Conservation (phyloP, 257 asterid species). For the Petunia axillaris region DNA sequence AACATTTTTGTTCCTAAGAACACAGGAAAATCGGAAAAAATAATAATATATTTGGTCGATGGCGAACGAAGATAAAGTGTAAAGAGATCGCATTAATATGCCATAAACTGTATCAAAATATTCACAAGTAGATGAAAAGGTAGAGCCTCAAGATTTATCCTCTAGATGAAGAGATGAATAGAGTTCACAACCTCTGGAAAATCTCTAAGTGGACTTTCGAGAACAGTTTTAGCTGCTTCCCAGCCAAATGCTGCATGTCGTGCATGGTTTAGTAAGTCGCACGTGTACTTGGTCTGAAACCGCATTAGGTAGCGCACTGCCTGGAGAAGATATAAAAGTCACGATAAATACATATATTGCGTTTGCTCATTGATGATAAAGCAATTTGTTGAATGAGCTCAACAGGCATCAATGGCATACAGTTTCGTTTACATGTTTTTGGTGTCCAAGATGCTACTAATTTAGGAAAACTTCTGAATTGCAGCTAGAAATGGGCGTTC, state of each 20-base stretch:
- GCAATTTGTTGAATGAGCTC: slow-evolving; percentile 4
- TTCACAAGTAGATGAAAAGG: slow-evolving; percentile 5
- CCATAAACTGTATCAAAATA: slow-evolving; percentile 6
- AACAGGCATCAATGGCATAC: background rate
- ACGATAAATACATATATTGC: background rate
- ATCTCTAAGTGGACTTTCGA: slow-evolving; percentile 46
- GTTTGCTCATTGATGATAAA: background rate
- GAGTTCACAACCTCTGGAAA: slow-evolving; percentile 48
- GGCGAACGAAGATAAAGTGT: background rate
- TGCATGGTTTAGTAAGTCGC: slow-evolving; percentile 77
- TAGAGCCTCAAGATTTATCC: background rate
- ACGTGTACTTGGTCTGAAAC: slow-evolving; percentile 80
- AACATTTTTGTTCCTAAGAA: background rate
- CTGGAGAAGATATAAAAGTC: slow-evolving; percentile 42
- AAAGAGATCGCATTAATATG: background rate
- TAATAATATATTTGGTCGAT: background rate
- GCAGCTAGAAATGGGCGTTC: background rate
- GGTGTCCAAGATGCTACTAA: background rate
- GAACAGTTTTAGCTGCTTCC: slow-evolving; percentile 83
- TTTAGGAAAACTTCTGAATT: background rate
- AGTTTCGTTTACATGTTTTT: background rate
- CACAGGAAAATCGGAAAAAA: background rate
- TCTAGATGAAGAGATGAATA: slow-evolving; percentile 6
- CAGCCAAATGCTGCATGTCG: slow-evolving; percentile 82
- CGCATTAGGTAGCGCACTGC: slow-evolving; percentile 96